A percentile compares a stretch with the other conserved stretches of the same genome.
Evolutionary conservation across 1,139 yeast species (phyloP).

Genomic region (Geotrichum histeridarum): DNA sequence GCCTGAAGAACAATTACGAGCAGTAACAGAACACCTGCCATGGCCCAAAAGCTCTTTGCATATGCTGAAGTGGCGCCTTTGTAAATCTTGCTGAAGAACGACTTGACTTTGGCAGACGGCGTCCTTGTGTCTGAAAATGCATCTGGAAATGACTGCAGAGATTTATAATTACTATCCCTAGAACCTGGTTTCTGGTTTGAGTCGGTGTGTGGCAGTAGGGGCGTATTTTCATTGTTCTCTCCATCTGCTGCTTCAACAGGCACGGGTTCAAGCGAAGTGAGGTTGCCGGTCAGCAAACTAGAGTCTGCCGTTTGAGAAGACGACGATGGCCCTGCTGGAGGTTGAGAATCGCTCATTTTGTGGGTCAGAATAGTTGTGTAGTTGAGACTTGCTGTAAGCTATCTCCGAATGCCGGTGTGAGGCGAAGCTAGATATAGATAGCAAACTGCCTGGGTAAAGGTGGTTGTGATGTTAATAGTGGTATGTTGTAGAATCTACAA

Average conservation of each 20-base stretch:
- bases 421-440: no score
- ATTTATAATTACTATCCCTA: neutral
- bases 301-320: neutral
- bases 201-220: neutral
- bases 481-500: no score
- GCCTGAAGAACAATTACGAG: constrained; percentile 1
- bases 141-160: neutral
- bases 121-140: neutral
- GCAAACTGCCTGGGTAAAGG: no score
- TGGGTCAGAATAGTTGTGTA: no score
- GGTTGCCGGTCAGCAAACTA: no score
- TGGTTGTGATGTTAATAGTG: no score
- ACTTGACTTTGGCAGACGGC: neutral
- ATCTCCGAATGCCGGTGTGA: no score
- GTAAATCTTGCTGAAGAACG: neutral
- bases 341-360: neutral
- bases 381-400: no score
- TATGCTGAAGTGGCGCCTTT: neutral
- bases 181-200: neutral
- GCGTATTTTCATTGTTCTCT: neutral
- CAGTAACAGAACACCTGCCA: neutral
- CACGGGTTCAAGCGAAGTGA: no score
- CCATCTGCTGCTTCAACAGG: no score
- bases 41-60: neutral
- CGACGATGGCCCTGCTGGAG: neutral